Evolutionary conservation across 345 rosid genomes (phyloP).

Genomic region (Trapa bicornis): DNA sequence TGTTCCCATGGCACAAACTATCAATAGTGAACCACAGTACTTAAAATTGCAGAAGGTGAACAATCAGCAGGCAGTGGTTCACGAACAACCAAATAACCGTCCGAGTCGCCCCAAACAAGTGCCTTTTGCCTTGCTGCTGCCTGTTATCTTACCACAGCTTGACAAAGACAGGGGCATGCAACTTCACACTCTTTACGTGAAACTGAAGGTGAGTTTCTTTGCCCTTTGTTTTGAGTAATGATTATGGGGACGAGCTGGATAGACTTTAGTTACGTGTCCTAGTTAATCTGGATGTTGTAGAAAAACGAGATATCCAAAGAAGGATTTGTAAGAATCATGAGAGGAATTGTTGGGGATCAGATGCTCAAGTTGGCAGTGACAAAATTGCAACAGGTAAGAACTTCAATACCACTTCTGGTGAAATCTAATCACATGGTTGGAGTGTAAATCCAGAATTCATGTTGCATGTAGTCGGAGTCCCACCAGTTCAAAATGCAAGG

Average conservation of each 20-base stretch:
- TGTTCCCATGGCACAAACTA: constrained; percentile 32
- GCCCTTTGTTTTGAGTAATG: constrained; percentile 17
- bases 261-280: constrained; percentile 19
- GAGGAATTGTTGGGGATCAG: constrained; percentile 79
- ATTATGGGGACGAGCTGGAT: not conserved
- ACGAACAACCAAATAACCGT: constrained; percentile 40
- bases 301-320: constrained; percentile 82
- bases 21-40: constrained; percentile 50
- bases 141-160: constrained; percentile 69
- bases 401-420: constrained; percentile 1
- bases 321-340: constrained; percentile 73
- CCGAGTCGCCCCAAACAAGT: constrained; percentile 48
- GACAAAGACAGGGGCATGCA: constrained; percentile 91
- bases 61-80: constrained; percentile 47
- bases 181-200: constrained; percentile 57
- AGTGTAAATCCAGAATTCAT: not conserved
- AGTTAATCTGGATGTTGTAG: constrained; percentile 25
- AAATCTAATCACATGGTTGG: constrained; percentile 2
- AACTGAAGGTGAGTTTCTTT: constrained; percentile 46
- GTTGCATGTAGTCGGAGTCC: constrained; percentile 33
- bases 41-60: constrained; percentile 49
- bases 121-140: constrained; percentile 71
- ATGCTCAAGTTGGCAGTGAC: constrained; percentile 69
- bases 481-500: constrained; percentile 42
- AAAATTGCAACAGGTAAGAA: constrained; percentile 64